These are phyloP conservation scores for Hansenula sp. DNA, from an alignment of 1,139 yeast species.

Conservation along the genomic window DNA sequence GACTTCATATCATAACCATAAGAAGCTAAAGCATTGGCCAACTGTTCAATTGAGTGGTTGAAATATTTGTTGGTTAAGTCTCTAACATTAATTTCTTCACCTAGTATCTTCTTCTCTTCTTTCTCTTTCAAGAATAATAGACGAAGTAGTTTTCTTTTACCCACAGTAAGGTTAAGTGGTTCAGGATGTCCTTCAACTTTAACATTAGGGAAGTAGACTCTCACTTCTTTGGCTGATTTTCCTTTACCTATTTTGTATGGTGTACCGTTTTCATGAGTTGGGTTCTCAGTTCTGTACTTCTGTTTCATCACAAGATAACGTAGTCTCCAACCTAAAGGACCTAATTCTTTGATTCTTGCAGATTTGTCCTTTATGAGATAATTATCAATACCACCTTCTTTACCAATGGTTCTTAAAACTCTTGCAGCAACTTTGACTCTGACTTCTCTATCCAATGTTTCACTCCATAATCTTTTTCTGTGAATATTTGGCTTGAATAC, in stretches of 20 bases:
- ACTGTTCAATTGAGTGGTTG: neutral
- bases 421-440: slow-evolving; percentile 68
- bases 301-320: slow-evolving; percentile 63
- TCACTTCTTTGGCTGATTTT: slow-evolving; percentile 29
- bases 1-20: slow-evolving; percentile 34
- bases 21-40: slow-evolving; percentile 20
- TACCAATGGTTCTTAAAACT: slow-evolving; percentile 79
- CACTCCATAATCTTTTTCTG: slow-evolving; percentile 78
- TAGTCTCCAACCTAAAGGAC: slow-evolving; percentile 87
- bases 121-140: slow-evolving; percentile 47
- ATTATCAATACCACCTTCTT: slow-evolving; percentile 91
- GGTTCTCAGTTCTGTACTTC: slow-evolving; percentile 25
- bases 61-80: slow-evolving; percentile 20
- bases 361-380: slow-evolving; percentile 82
- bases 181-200: slow-evolving; percentile 33
- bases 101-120: slow-evolving; percentile 39
- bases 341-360: slow-evolving; percentile 87
- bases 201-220: slow-evolving; percentile 45
- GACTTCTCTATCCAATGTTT: slow-evolving; percentile 51
- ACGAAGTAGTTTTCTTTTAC: slow-evolving; percentile 60
- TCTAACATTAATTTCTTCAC: slow-evolving; percentile 39
- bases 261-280: slow-evolving; percentile 28
- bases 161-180: slow-evolving; percentile 45
- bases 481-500: slow-evolving; percentile 81
- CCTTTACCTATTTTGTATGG: slow-evolving; percentile 31